phyloP scores from a whole-genome alignment of 2,329 filamentous ascomycete species.

The Cytospora piceicola region DNA sequence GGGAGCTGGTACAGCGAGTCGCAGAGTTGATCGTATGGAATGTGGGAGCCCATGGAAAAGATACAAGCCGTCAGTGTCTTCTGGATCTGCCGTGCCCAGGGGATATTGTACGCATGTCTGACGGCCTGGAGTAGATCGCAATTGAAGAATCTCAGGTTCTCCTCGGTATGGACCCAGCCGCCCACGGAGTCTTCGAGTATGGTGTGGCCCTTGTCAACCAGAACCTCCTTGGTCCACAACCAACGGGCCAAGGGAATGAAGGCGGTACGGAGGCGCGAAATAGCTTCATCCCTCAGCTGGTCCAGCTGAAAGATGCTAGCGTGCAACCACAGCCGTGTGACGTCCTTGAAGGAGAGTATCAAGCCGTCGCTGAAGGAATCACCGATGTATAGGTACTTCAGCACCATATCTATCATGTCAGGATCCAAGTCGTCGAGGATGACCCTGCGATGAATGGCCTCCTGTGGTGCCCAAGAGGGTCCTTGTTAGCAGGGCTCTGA shows the following conservation, averaged over 20 bases:
- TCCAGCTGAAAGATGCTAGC: slow-evolving; percentile 15
- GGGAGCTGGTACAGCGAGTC: neutral
- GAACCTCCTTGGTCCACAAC: neutral
- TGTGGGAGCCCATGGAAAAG: neutral
- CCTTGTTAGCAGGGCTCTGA: neutral
- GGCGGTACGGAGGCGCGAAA: neutral
- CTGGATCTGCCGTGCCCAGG: neutral
- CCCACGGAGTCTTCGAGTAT: neutral
- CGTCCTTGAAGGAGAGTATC: neutral
- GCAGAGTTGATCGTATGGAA: neutral
- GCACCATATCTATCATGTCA: neutral
- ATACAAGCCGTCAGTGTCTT: neutral
- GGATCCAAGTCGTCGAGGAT: neutral
- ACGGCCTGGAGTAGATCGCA: neutral
- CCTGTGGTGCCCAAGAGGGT: slow-evolving; percentile 1
- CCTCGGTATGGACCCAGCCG: neutral
- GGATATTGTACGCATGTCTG: neutral
- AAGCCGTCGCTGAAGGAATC: neutral
- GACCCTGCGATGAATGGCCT: neutral
- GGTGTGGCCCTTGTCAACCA: neutral
- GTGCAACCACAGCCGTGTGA: neutral
- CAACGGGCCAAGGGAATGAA: neutral
- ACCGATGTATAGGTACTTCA: slow-evolving; percentile 4
- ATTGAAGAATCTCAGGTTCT: neutral
- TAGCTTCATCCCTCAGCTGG: neutral